Evolutionary conservation across 768 basidiomycete species (phyloP).

Genomic region (Lactarius quietus): DNA sequence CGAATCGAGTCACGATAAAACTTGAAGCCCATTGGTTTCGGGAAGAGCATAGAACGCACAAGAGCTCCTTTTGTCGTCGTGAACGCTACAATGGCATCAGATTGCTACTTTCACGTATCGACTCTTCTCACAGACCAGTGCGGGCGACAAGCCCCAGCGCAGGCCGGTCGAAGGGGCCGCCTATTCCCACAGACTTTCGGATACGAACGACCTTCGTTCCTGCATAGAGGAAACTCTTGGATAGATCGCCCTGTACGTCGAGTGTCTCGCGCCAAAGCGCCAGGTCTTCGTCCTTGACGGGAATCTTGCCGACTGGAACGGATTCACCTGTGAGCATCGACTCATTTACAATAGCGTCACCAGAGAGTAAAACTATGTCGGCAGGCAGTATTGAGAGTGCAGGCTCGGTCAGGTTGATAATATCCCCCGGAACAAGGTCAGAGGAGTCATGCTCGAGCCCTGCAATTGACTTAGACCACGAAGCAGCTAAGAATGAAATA

Average conservation of each 20-base stretch:
- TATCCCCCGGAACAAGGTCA: constrained; percentile 85
- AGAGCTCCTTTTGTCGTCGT: constrained; percentile 97
- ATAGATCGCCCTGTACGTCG: constrained; percentile 54
- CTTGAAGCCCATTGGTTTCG: constrained; percentile 98
- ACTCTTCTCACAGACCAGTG: constrained; percentile 53
- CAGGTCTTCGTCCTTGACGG: constrained; percentile 77
- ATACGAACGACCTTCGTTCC: constrained; percentile 91
- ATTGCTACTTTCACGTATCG: not conserved
- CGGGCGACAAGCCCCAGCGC: constrained; percentile 82
- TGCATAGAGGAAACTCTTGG: constrained; percentile 83
- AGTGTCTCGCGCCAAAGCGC: constrained; percentile 63
- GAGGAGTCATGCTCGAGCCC: constrained; percentile 73
- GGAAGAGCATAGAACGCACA: constrained; percentile 96
- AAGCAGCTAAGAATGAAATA: not conserved
- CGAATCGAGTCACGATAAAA: constrained; percentile 91
- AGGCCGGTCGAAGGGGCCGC: constrained; percentile 50
- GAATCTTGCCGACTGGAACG: constrained; percentile 90
- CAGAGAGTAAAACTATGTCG: constrained; percentile 88
- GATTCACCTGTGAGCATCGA: constrained; percentile 99
- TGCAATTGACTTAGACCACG: constrained; percentile 31
- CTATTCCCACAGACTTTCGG: constrained; percentile 52
- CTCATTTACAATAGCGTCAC: constrained; percentile 97
- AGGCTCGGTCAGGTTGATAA: constrained; percentile 82
- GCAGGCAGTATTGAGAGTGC: constrained; percentile 75
- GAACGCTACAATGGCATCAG: constrained; percentile 56